Percentiles rank a stretch among this genome's conserved stretches.
Conservation (phyloP, 768 basidiomycete genomes). For the Tremella mesenterica region DNA sequence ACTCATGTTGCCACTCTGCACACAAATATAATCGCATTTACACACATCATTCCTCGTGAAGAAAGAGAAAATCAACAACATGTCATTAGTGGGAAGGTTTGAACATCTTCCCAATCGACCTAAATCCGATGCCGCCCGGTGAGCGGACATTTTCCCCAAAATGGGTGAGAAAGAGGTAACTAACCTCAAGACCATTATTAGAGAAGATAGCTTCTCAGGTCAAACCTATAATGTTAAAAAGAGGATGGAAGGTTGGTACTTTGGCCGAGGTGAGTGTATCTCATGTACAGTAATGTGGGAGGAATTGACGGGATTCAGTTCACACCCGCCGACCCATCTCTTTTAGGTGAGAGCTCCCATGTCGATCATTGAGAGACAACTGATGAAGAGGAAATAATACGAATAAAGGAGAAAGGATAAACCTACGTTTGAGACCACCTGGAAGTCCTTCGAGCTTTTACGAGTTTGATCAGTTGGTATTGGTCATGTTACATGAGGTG, state of each 20-base stretch:
- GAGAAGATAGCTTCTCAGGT: conserved; percentile 51
- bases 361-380: no score
- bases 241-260: conserved; percentile 56
- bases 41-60: no score
- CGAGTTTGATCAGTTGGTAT: conserved; percentile 64
- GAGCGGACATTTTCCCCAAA: conserved; percentile 1
- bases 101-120: conserved; percentile 35
- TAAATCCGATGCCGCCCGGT: conserved; percentile 33
- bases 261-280: conserved; percentile 39
- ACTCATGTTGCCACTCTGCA: no score
- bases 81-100: conserved; percentile 26
- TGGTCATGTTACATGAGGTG: conserved; percentile 87
- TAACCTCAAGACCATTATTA: conserved; percentile 20
- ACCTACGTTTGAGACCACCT: conserved; percentile 68
- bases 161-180: not conserved
- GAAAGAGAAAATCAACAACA: no score
- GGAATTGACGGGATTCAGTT: conserved; percentile 12
- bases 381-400: conserved; percentile 49
- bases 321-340: conserved; percentile 25
- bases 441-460: conserved; percentile 62
- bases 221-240: conserved; percentile 87
- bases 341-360: no score
- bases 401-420: conserved; percentile 72
- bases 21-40: no score
- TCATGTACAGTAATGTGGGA: not conserved